phyloP scores from a whole-genome alignment of 345 rosid genomes.

The Anacardium occidentale region DNA sequence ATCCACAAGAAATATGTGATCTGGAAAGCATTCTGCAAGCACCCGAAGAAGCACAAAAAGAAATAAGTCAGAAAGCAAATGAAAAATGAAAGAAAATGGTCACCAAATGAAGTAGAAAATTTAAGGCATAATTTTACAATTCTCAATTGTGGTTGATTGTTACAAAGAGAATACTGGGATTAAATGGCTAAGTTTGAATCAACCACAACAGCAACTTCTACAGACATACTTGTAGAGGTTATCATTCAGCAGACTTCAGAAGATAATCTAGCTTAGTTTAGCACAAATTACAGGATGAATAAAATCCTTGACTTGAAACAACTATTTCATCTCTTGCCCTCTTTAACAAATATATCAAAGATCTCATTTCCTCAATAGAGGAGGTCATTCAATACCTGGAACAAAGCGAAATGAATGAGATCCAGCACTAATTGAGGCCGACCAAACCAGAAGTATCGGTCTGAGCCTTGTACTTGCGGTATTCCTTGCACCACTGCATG shows the following conservation, averaged over 20 bases:
- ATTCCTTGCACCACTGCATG: slow-evolving; percentile 97
- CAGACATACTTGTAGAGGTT: no score
- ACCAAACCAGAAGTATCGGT: slow-evolving; percentile 84
- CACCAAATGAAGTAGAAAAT: neutral
- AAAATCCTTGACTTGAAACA: no score
- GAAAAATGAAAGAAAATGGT: neutral
- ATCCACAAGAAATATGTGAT: slow-evolving; percentile 97
- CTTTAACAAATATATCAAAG: neutral
- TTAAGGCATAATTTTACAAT: no score
- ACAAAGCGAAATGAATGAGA: slow-evolving; percentile 86
- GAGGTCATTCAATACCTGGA: slow-evolving; percentile 56
- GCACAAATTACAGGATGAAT: neutral
- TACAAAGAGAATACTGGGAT: neutral
- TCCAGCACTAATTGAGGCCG: slow-evolving; percentile 73
- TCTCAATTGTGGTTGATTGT: neutral
- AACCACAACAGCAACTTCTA: no score
- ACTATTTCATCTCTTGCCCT: neutral
- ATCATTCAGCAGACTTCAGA: no score
- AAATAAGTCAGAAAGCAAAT: neutral
- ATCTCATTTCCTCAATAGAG: neutral
- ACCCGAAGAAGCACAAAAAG: slow-evolving; percentile 2
- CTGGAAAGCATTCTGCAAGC: slow-evolving; percentile 91
- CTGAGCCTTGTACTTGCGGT: slow-evolving; percentile 92
- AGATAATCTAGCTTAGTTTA: neutral
- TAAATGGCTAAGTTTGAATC: neutral